Evolutionary conservation across 495 filamentous ascomycete genomes (phyloP).

Genomic region (Aspergillus incahuasiensis): DNA sequence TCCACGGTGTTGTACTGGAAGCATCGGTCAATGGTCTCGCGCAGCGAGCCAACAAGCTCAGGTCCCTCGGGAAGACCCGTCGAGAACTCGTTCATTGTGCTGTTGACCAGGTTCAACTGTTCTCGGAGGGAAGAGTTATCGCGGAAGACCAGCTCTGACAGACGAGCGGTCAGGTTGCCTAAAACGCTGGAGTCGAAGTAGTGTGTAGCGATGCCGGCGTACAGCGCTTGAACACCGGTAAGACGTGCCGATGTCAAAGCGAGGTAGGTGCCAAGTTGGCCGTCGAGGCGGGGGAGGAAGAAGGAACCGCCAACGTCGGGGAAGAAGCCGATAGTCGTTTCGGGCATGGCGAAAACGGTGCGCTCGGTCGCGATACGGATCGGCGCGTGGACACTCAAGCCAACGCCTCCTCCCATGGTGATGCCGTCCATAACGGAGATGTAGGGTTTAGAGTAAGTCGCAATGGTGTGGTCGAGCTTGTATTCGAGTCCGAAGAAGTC

Average conservation of each 20-base stretch:
- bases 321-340: conserved; percentile 97
- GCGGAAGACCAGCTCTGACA: conserved; percentile 82
- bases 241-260: conserved; percentile 81
- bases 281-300: conserved; percentile 87
- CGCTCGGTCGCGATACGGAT: conserved; percentile 95
- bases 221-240: conserved; percentile 75
- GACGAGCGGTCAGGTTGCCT: conserved; percentile 71
- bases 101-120: conserved; percentile 67
- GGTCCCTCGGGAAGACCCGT: conserved; percentile 74
- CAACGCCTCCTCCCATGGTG: conserved; percentile 97
- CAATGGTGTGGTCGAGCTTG: conserved; percentile 86
- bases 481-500: conserved; percentile 93
- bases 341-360: conserved; percentile 95
- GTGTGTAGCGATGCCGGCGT: conserved; percentile 83
- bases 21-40: conserved; percentile 79
- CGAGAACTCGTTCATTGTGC: conserved; percentile 85
- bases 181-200: conserved; percentile 87
- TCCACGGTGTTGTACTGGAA: conserved; percentile 63
- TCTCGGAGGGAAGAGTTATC: conserved; percentile 60
- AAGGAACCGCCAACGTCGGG: conserved; percentile 95
- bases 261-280: conserved; percentile 79
- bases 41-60: conserved; percentile 56
- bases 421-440: conserved; percentile 96
- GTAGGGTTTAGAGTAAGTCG: conserved; percentile 91
- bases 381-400: conserved; percentile 88